These are phyloP conservation scores for Colletotrichum tabaci DNA, from an alignment of 2,329 filamentous ascomycete genomes.

Conservation along the genomic window DNA sequence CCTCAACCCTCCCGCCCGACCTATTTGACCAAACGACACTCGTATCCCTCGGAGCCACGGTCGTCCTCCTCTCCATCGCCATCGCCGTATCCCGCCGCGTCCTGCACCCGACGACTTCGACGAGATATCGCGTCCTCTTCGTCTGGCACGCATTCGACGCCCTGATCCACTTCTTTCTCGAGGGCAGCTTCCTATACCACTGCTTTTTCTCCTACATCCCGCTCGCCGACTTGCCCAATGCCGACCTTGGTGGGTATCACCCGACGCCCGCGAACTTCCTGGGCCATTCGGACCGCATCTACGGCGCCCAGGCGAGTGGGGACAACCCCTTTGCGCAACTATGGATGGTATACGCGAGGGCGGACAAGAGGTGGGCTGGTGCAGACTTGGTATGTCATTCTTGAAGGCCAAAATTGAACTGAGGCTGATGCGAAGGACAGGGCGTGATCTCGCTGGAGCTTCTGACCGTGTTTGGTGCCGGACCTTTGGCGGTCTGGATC, in stretches of 20 bases:
- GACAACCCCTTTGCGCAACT: constrained; percentile 69
- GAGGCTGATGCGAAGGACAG: constrained; percentile 47
- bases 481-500: constrained; percentile 71
- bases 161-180: constrained; percentile 90
- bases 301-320: constrained; percentile 71
- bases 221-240: constrained; percentile 52
- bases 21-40: constrained; percentile 74
- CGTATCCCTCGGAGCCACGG: constrained; percentile 69
- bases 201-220: constrained; percentile 81
- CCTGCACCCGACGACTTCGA: constrained; percentile 64
- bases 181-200: constrained; percentile 93
- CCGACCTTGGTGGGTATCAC: constrained; percentile 54
- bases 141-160: constrained; percentile 96
- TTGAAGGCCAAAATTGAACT: not conserved
- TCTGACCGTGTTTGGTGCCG: constrained; percentile 75
- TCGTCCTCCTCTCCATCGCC: constrained; percentile 66
- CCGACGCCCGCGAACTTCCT: constrained; percentile 69
- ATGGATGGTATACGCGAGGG: constrained; percentile 79
- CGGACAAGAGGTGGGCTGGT: constrained; percentile 75
- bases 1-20: constrained; percentile 62
- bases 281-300: constrained; percentile 63
- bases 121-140: constrained; percentile 82
- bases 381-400: constrained; percentile 67
- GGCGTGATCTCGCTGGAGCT: constrained; percentile 76
- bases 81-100: constrained; percentile 63